These are phyloP conservation scores for Agrostemma githago DNA, from an alignment of 148 eudicot species.

Conservation along the genomic window DNA sequence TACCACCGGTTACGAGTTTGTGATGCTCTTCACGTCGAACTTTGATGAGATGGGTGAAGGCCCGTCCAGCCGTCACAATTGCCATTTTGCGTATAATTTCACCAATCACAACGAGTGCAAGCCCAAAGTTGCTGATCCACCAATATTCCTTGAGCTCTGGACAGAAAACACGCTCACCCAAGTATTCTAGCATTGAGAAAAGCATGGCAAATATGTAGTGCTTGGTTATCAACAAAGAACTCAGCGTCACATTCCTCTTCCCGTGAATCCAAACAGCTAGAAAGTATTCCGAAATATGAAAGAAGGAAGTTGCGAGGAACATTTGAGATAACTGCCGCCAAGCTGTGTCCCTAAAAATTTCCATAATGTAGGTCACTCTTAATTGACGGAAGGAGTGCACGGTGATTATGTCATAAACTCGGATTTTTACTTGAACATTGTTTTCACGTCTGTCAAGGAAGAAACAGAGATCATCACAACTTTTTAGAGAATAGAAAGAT, in stretches of 20 bases:
- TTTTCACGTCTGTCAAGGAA: conserved; percentile 17
- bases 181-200: conserved; percentile 62
- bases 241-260: conserved; percentile 55
- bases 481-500: background rate
- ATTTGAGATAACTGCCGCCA: conserved; percentile 51
- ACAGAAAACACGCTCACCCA: conserved; percentile 50
- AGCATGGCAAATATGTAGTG: conserved; percentile 70
- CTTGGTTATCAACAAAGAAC: conserved; percentile 69
- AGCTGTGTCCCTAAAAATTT: conserved; percentile 9
- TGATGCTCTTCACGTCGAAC: conserved; percentile 65
- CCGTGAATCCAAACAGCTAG: conserved; percentile 71
- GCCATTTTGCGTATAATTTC: conserved; percentile 71
- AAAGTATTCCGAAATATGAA: conserved; percentile 70
- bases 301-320: conserved; percentile 59
- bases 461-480: background rate
- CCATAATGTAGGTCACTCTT: conserved; percentile 18
- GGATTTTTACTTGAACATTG: background rate
- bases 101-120: conserved; percentile 54
- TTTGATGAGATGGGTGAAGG: conserved; percentile 83
- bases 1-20: conserved; percentile 60
- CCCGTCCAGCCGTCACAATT: conserved; percentile 68
- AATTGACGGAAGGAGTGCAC: background rate
- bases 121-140: conserved; percentile 74
- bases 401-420: background rate
- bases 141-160: conserved; percentile 64